Evolutionary conservation across 148 eudicot species (phyloP), one percentile per base, ranked within the genome.

Genomic region (Beta vulgaris): DNA sequence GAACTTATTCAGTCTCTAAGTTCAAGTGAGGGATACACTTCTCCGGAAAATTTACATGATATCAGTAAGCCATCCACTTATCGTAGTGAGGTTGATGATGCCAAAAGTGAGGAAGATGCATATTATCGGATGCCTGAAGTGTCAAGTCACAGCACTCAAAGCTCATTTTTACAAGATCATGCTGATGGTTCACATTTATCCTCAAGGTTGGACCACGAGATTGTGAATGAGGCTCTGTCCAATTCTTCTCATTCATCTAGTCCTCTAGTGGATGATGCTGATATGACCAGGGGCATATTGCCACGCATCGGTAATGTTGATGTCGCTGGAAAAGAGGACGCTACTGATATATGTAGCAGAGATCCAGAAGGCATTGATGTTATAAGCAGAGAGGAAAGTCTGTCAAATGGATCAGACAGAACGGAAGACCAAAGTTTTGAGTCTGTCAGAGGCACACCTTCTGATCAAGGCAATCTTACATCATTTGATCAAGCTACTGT

Each of bases 241-340:
- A 75, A 87, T 79, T 72, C 79, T 55, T 85, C 81, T 77, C 75
- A 75, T 71, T 43, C 80, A 65, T 76, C 84, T 74, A 71, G 66
- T 61, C 53, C 40, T 68, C 72, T 39, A 78, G 76, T 80, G 43
- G 69, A 72, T 58, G 74, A 78, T 83, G 57, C 62, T 79, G 78
- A 80, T 57, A 71, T 78, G 46, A 64, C 71, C 49, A 68, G 62
- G 71, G 91, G 83, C 43, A 51, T 65, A 39, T 53, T 78, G 70
- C 76, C 79, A 53, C 40, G 71, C 21, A 32, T 40, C 71, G 68
- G 74, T 34, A 70, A 68, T 76, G 79, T 70, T 49, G 73, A 31
- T 65, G 80, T 66, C 49, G 8, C 57, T 19, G 81, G 54, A 76
- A 80, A 71, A 53, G 73, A 73, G 37, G 68, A 82, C 25, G 39